phyloP scores from a whole-genome alignment of 2,329 filamentous ascomycete genomes.

The Fusarium robinianum region DNA sequence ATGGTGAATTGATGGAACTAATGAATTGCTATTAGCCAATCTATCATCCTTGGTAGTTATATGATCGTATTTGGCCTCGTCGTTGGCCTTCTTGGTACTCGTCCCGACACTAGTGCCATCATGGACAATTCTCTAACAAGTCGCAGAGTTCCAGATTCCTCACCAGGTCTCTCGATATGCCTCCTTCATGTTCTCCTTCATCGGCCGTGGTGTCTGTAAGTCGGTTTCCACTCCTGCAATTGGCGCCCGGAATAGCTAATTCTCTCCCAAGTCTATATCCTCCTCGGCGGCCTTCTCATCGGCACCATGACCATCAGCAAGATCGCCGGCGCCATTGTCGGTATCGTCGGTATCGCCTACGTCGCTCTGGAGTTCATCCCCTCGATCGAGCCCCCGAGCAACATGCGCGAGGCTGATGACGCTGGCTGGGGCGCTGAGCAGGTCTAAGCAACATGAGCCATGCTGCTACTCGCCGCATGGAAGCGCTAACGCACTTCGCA shows the following conservation, averaged over 20 bases:
- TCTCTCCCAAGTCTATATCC: constrained; percentile 79
- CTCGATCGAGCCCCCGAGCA: constrained; percentile 77
- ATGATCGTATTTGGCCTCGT: constrained; percentile 87
- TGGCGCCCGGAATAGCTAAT: not conserved
- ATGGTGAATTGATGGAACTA: constrained; percentile 14
- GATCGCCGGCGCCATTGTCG: constrained; percentile 78
- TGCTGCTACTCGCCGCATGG: constrained; percentile 1
- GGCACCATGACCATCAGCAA: constrained; percentile 68
- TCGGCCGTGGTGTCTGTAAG: constrained; percentile 93
- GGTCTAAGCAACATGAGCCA: constrained; percentile 54
- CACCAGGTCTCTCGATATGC: constrained; percentile 92
- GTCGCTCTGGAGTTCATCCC: constrained; percentile 75
- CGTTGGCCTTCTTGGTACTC: constrained; percentile 66
- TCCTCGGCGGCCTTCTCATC: constrained; percentile 85
- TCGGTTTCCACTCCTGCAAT: constrained; percentile 31
- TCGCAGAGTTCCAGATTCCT: constrained; percentile 86
- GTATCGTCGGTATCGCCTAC: constrained; percentile 78
- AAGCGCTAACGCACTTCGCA: constrained; percentile 12
- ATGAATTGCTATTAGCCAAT: constrained; percentile 28
- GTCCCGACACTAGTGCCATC: constrained; percentile 13
- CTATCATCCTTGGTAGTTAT: constrained; percentile 80
- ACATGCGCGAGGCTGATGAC: constrained; percentile 76
- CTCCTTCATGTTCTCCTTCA: constrained; percentile 96
- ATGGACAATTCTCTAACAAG: constrained; percentile 27
- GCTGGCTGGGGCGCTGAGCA: constrained; percentile 78